Base-by-base conservation (phyloP, 1,139 yeast genomes). In the Candida sp. region DNA sequence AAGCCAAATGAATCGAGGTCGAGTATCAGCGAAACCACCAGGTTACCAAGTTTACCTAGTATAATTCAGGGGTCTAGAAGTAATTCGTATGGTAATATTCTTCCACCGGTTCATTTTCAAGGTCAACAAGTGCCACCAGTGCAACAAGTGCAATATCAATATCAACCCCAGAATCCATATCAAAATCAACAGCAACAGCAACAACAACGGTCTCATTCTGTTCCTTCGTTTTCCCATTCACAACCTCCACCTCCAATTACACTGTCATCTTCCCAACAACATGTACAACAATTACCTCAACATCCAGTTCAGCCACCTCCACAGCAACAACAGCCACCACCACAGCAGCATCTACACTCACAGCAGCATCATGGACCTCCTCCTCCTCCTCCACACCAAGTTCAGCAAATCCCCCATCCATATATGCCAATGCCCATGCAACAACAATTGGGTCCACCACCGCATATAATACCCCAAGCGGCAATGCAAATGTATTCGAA, bases 131-230 rank as follows among this genome's bases (percentile, higher is more conserved):
- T 12, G 6, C 34, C 12, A 6, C 19, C 12, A 32, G 19, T 12
- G 7, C 34, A 32, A 32, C 34, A 32, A 32, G 41, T 29, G 15
- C 37, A 35, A 22, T 40, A 40, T 9, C 39, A 44, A 23, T 39
- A 39, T 27, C 41, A 38, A 36, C 41, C 43, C 22, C 44, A 42
- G 21, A 42, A 36, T 7, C 37, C 25, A 9, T 43, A 27, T 38
- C 47, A 40, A 23, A 41, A 36, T 2, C 49, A 40, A 38, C 44
- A 34, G 29, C 52, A 41, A 5, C 38, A 36, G n/a, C 32, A 11
- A 6, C 35, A 34, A 36, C 30, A 15, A 15, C 38, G 38, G 40
- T 38, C 49, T 7, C 41, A 35, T 27, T 41, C 45, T 22, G 39
- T 15, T 25, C 21, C 36, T 33, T 15, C 42, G 36, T 41, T 44